These are phyloP conservation scores for Pyrenophora tritici-repentis DNA, from an alignment of 2,329 filamentous ascomycete genomes.

Conservation along the genomic window DNA sequence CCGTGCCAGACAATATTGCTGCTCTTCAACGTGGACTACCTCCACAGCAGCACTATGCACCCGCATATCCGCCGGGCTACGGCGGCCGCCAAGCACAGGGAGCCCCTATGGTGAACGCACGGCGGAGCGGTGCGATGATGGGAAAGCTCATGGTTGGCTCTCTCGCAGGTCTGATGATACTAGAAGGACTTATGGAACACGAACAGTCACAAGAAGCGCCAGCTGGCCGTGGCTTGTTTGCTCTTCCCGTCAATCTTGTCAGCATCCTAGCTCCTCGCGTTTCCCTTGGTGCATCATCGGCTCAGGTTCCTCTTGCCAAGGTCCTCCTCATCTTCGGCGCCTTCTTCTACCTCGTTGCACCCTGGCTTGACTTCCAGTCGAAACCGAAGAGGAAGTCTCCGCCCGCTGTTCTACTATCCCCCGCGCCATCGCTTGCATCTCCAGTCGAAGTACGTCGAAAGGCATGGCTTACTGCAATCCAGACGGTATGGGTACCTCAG, in stretches of 20 bases:
- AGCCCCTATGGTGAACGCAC: constrained; percentile 48
- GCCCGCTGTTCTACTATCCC: constrained; percentile 48
- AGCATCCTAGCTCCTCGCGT: constrained; percentile 39
- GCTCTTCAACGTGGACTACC: constrained; percentile 47
- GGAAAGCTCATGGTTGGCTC: constrained; percentile 91
- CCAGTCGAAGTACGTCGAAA: constrained; percentile 84
- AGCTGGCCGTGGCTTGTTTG: constrained; percentile 49
- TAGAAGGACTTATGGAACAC: constrained; percentile 74
- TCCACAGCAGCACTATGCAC: constrained; percentile 46
- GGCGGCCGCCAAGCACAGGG: constrained; percentile 31
- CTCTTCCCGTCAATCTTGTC: constrained; percentile 47
- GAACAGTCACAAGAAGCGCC: constrained; percentile 60
- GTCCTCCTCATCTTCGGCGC: constrained; percentile 58
- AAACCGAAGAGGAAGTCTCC: constrained; percentile 57
- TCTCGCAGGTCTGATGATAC: constrained; percentile 86
- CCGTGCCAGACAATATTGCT: constrained; percentile 50
- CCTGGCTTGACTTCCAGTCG: constrained; percentile 62
- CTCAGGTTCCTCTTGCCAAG: constrained; percentile 54
- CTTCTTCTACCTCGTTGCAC: constrained; percentile 61
- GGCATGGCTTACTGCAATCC: constrained; percentile 91
- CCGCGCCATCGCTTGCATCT: constrained; percentile 74
- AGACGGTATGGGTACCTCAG: constrained; percentile 87
- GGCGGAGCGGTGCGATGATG: constrained; percentile 56
- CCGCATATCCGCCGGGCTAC: constrained; percentile 42
- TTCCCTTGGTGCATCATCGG: constrained; percentile 37